Evolutionary conservation across 352 stramenopile genomes (phyloP).

Genomic region (Phytopythium boreale): DNA sequence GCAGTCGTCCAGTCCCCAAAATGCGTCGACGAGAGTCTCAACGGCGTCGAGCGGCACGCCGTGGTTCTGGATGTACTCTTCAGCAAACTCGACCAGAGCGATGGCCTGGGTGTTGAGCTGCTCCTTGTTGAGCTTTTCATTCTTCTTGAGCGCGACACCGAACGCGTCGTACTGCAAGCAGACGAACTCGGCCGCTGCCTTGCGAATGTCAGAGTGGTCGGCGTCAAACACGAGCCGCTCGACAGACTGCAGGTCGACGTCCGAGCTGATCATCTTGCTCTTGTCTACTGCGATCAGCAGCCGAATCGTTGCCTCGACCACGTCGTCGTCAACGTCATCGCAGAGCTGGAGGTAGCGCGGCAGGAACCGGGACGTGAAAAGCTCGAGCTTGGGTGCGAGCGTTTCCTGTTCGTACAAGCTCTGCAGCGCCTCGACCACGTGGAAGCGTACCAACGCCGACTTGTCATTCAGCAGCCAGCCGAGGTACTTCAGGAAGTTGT

Average conservation of each 20-base stretch:
- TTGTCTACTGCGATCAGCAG: slow-evolving; percentile 83
- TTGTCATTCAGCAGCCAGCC: slow-evolving; percentile 95
- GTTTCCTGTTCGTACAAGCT: slow-evolving; percentile 80
- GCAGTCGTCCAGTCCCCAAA: slow-evolving; percentile 84
- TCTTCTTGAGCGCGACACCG: slow-evolving; percentile 59
- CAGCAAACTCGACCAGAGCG: slow-evolving; percentile 86
- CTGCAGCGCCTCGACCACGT: slow-evolving; percentile 80
- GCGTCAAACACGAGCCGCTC: slow-evolving; percentile 83
- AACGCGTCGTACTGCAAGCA: slow-evolving; percentile 89
- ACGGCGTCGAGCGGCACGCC: slow-evolving; percentile 52
- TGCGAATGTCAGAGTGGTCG: slow-evolving; percentile 68
- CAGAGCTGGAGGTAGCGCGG: slow-evolving; percentile 78
- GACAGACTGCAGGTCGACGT: slow-evolving; percentile 72
- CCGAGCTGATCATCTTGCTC: slow-evolving; percentile 69
- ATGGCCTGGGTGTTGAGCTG: slow-evolving; percentile 87
- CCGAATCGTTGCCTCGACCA: slow-evolving; percentile 68
- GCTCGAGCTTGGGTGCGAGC: slow-evolving; percentile 59
- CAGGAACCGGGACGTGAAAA: slow-evolving; percentile 81
- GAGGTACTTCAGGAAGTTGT: slow-evolving; percentile 96
- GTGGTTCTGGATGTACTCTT: slow-evolving; percentile 82
- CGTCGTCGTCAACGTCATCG: slow-evolving; percentile 69
- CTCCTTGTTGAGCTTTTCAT: slow-evolving; percentile 65
- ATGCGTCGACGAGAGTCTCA: slow-evolving; percentile 79
- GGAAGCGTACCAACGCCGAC: slow-evolving; percentile 70
- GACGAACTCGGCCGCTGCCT: slow-evolving; percentile 80